Evolutionary conservation across 2,329 filamentous ascomycete genomes (phyloP), one percentile per base, ranked within the genome.

Genomic region (Beauveria caledonica): DNA sequence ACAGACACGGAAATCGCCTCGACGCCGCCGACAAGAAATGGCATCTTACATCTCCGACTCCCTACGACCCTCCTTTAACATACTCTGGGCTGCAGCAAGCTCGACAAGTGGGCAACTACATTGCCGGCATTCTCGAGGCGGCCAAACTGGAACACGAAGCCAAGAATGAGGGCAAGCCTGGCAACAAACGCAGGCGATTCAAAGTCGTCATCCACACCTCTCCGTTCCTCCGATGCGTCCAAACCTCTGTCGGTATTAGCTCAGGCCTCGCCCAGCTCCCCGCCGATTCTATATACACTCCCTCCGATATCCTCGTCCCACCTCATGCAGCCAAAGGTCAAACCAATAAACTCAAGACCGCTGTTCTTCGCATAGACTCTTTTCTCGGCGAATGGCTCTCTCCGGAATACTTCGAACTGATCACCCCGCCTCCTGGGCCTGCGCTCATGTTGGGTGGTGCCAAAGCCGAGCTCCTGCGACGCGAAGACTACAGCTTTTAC

Each of bases 381-480:
- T 97, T 95, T 69, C 80, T 99, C 0, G 93, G 94, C 53, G 94
- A 99, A 78, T 99, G 94, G 94, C 80, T 97, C 33, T 90, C 89
- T 2, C 90, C 92, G 1, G 88, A 92, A 69, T 99, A 99, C 72
- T 99, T 93, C 68, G 92, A 96, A 64, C 82, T 89, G 57, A 97
- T 97, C 64, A 93, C 89, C 0, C 90, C 92, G 3, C 94, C 94
- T 11, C 94, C 94, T 0, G 85, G 86, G 48, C 93, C 91, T 3
- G 84, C 87, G 4, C 83, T 94, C 75, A 95, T 99, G 90, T 80
- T 97, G 3, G 89, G 89, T 27, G 85, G 85, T 45, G 93, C 94
- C 33, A 97, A 97, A 73, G 89, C 90, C 25, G 90, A 95, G 67
- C 77, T 99, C 3, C 78, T 97, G 51, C 84, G 88, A 58, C 83